Evolutionary conservation across 495 filamentous ascomycete genomes (phyloP).

Genomic region (Xylaria telfairii): DNA sequence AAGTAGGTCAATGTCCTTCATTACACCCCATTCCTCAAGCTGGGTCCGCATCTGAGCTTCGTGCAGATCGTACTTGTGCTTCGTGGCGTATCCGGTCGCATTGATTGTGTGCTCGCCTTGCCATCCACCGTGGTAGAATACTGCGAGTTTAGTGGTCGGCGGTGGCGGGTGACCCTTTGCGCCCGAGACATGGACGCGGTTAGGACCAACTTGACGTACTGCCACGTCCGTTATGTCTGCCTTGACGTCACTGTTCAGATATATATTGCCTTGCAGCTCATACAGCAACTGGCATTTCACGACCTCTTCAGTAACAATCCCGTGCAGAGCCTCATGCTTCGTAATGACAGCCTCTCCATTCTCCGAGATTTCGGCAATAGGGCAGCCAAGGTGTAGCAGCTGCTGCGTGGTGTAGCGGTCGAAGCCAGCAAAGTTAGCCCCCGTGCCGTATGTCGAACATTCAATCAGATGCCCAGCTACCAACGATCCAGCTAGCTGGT

Average conservation of each 20-base stretch:
- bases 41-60: conserved; percentile 47
- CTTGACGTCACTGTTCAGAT: conserved; percentile 64
- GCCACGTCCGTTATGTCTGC: conserved; percentile 56
- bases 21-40: conserved; percentile 24
- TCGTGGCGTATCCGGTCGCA: conserved; percentile 50
- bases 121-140: conserved; percentile 56
- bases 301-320: conserved; percentile 46
- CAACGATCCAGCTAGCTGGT: conserved; percentile 57
- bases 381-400: conserved; percentile 60
- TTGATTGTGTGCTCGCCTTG: conserved; percentile 45
- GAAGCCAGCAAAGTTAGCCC: conserved; percentile 64
- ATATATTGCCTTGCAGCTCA: conserved; percentile 63
- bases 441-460: conserved; percentile 61
- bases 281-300: conserved; percentile 63
- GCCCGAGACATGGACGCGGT: conserved; percentile 53
- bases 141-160: conserved; percentile 60
- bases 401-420: conserved; percentile 45
- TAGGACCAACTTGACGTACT: conserved; percentile 50
- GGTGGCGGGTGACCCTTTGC: conserved; percentile 55
- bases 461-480: conserved; percentile 63
- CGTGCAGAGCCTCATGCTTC: conserved; percentile 32
- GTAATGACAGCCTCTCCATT: conserved; percentile 35
- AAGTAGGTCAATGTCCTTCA: conserved; percentile 32
- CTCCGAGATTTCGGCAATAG: conserved; percentile 58
- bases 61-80: conserved; percentile 47